These are phyloP conservation scores for Fusarium oxysporum DNA, from an alignment of 2,329 filamentous ascomycete species.

Conservation along the genomic window DNA sequence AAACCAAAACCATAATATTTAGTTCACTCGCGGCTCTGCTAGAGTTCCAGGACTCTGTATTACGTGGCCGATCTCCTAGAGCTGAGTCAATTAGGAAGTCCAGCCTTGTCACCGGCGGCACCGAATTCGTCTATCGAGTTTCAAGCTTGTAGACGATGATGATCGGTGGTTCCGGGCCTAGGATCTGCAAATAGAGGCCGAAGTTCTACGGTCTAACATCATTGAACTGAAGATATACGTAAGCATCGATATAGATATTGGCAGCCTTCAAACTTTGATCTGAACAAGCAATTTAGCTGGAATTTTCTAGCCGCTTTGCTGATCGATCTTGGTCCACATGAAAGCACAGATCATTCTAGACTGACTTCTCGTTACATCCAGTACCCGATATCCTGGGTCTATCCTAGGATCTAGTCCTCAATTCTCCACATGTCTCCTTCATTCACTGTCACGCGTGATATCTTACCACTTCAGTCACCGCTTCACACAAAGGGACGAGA, in stretches of 20 bases:
- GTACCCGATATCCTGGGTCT: constrained; percentile 7
- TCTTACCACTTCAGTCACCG: constrained; percentile 16
- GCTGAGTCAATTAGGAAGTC: constrained; percentile 3
- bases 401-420: constrained; percentile 1
- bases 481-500: neutral
- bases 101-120: constrained; percentile 26
- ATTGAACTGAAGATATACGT: neutral
- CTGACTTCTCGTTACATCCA: constrained; percentile 1
- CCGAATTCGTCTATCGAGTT: constrained; percentile 34
- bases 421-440: constrained; percentile 27
- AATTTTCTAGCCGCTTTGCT: neutral
- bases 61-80: constrained; percentile 12
- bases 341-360: neutral
- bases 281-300: constrained; percentile 11
- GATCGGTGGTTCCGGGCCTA: constrained; percentile 12
- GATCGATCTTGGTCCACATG: neutral
- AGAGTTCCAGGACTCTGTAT: neutral
- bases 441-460: constrained; percentile 19
- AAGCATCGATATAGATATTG: neutral
- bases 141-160: constrained; percentile 4
- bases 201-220: constrained; percentile 4
- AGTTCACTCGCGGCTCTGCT: constrained; percentile 5
- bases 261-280: constrained; percentile 16
- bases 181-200: neutral
- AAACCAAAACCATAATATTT: constrained; percentile 5